Conservation (phyloP, 1,139 yeast species). For the Debaryomycetaceae sp. region DNA sequence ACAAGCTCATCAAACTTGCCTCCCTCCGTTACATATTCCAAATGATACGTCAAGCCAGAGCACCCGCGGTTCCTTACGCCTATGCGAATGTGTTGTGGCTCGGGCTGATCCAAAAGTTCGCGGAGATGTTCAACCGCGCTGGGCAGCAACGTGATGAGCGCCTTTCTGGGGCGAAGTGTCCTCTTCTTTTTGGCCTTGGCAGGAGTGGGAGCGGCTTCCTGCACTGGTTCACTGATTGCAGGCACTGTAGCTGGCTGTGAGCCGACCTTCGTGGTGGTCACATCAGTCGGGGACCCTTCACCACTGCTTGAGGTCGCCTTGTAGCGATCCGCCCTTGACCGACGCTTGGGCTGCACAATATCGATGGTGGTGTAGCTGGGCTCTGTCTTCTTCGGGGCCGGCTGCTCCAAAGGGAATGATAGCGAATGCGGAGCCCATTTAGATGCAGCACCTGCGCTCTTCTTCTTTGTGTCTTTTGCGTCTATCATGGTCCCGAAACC, state of each 20-base stretch:
- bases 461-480: conserved; percentile 13
- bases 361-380: conserved; percentile 9
- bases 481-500: conserved; percentile 27
- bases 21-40: conserved; percentile 84
- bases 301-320: conserved; percentile 14
- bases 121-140: conserved; percentile 70
- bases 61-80: conserved; percentile 97
- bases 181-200: conserved; percentile 44
- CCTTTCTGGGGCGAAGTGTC: conserved; percentile 74
- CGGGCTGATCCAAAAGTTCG: conserved; percentile 69
- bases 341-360: conserved; percentile 21
- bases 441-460: conserved; percentile 11
- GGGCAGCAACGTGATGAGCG: conserved; percentile 75
- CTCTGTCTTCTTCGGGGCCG: conserved; percentile 9
- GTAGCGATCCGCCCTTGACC: conserved; percentile 37
- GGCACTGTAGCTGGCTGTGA: conserved; percentile 5
- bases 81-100: conserved; percentile 82
- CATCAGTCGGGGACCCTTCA: conserved; percentile 5
- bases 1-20: conserved; percentile 93
- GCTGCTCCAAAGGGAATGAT: conserved; percentile 9
- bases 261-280: too few relatives aligned
- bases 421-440: conserved; percentile 25
- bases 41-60: conserved; percentile 86
- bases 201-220: conserved; percentile 6
- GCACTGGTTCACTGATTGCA: conserved; percentile 6